These are phyloP conservation scores for Glarea lozoyensis DNA, from an alignment of 495 filamentous ascomycete genomes.

Conservation along the genomic window DNA sequence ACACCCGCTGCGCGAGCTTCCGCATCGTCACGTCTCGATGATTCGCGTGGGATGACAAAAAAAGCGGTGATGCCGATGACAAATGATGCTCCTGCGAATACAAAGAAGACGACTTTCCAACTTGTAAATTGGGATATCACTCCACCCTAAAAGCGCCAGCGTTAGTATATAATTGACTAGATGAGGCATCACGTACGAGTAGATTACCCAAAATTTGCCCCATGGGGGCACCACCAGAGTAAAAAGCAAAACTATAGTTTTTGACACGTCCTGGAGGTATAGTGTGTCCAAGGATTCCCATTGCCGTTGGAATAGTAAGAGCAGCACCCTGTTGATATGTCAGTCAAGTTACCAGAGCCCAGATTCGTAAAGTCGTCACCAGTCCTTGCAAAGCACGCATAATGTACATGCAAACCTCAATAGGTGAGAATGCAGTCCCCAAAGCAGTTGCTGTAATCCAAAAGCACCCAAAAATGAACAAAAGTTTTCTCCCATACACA, in stretches of 20 bases:
- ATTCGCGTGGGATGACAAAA: conserved; percentile 56
- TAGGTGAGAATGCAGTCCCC: conserved; percentile 53
- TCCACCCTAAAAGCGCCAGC: conserved; percentile 23
- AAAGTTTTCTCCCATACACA: conserved; percentile 59
- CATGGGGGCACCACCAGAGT: conserved; percentile 14
- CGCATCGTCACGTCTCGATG: conserved; percentile 20
- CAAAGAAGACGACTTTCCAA: conserved; percentile 61
- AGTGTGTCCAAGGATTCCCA: conserved; percentile 52
- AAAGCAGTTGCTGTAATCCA: conserved; percentile 54
- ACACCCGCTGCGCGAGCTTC: conserved; percentile 32
- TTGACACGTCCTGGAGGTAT: conserved; percentile 53
- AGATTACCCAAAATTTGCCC: conserved; percentile 18
- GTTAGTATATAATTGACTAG: neutral
- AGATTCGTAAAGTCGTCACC: conserved; percentile 33
- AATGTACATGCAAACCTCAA: conserved; percentile 61
- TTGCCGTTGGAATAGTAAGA: conserved; percentile 55
- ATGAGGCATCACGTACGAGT: conserved; percentile 1
- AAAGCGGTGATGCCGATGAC: conserved; percentile 48
- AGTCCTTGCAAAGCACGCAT: conserved; percentile 64
- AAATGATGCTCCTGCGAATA: conserved; percentile 53
- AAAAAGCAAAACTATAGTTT: conserved; percentile 47
- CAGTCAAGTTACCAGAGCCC: conserved; percentile 16
- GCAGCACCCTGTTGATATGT: conserved; percentile 52
- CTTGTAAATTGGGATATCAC: conserved; percentile 43
- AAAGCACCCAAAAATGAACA: conserved; percentile 59